phyloP scores from a whole-genome alignment of 2,329 filamentous ascomycete species.

The Ophiostoma fasciatum region DNA sequence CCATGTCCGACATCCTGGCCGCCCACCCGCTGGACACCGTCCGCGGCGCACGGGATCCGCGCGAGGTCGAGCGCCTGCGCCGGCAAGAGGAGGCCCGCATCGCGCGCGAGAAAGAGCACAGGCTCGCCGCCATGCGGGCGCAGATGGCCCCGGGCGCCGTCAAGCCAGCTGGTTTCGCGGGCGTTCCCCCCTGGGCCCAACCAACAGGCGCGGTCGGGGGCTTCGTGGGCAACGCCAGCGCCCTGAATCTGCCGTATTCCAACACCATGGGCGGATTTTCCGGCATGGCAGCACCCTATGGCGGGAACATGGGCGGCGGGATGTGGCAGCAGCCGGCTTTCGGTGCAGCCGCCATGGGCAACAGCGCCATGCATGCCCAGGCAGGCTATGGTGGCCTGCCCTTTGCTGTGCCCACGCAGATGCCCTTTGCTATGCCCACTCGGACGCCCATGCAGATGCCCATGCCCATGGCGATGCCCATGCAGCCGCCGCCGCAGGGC shows the following conservation, averaged over 20 bases:
- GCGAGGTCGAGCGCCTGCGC: constrained; percentile 26
- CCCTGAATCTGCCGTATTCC: not conserved
- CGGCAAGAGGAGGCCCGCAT: constrained; percentile 26
- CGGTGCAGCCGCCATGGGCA: too few relatives aligned
- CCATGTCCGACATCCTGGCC: constrained; percentile 44
- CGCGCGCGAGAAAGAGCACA: constrained; percentile 29
- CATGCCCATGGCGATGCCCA: constrained; percentile 6
- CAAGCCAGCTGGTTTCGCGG: too few relatives aligned
- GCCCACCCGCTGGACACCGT: constrained; percentile 25
- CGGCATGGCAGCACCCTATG: too few relatives aligned
- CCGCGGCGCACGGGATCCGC: constrained; percentile 19
- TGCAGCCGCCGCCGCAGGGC: constrained; percentile 10
- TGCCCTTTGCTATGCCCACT: constrained; percentile 1
- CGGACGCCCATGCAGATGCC: constrained; percentile 4
- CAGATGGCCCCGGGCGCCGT: constrained; percentile 42
- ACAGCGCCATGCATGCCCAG: not conserved
- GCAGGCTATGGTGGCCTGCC: not conserved
- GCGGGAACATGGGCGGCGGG: not conserved
- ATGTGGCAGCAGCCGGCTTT: constrained; percentile 3
- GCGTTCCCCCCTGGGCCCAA: constrained; percentile 5
- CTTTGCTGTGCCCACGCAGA: not conserved
- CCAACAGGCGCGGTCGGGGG: constrained; percentile 1
- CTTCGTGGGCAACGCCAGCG: constrained; percentile 10
- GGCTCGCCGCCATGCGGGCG: constrained; percentile 31
- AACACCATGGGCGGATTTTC: not conserved